phyloP scores from a whole-genome alignment of 192 early-diverging fungal species.

The Cetraspora pellucida region DNA sequence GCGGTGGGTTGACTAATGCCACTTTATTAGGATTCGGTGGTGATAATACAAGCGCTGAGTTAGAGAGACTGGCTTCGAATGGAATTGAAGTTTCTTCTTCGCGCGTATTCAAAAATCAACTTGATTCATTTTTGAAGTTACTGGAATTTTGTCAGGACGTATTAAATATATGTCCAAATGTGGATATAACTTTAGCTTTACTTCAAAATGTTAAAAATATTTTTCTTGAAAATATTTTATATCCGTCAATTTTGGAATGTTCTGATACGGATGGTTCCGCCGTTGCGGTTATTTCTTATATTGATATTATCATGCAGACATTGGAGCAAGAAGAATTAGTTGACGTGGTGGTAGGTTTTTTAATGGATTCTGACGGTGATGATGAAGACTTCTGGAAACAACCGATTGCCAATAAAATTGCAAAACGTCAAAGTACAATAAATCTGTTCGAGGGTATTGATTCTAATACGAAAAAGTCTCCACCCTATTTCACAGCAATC shows the following conservation, averaged over 20 bases:
- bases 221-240: conserved; percentile 86
- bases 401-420: conserved; percentile 4
- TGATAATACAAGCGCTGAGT: conserved; percentile 37
- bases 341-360: conserved; percentile 72
- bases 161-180: conserved; percentile 68
- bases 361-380: conserved; percentile 70
- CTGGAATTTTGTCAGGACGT: conserved; percentile 76
- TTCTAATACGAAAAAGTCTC: conserved; percentile 42
- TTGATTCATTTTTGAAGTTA: conserved; percentile 69
- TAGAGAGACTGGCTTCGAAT: conserved; percentile 37
- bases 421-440: conserved; percentile 38
- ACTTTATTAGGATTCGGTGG: conserved; percentile 40
- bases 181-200: conserved; percentile 60
- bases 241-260: conserved; percentile 81
- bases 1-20: conserved; percentile 44
- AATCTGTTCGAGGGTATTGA: conserved; percentile 53
- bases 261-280: conserved; percentile 92
- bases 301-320: conserved; percentile 78
- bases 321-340: conserved; percentile 76
- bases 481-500: conserved; percentile 55
- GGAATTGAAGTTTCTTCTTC: conserved; percentile 61
- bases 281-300: conserved; percentile 86
- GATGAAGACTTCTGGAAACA: conserved; percentile 38
- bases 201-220: conserved; percentile 70
- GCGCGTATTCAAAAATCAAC: conserved; percentile 62